phyloP scores from a whole-genome alignment of 352 stramenopile genomes.

The Phytophthora cryptogea region DNA sequence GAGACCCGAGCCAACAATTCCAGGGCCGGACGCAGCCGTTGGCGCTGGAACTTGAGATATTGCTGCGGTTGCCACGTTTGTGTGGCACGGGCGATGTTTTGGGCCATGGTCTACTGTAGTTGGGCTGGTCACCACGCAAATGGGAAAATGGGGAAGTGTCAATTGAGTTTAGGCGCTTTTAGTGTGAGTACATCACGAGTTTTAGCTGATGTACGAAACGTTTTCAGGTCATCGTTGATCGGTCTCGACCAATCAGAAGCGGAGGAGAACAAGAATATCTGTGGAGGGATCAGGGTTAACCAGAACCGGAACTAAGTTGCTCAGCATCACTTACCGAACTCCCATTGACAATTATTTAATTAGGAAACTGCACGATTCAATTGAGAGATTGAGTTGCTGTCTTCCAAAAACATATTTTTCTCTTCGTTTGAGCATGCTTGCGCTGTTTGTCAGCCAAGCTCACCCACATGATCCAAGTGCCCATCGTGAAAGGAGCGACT shows the following conservation, averaged over 20 bases:
- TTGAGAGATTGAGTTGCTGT: no score
- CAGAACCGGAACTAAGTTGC: no score
- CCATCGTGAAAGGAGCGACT: no score
- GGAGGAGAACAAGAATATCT: no score
- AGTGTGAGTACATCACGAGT: constrained; percentile 4
- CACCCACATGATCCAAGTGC: no score
- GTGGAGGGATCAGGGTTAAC: no score
- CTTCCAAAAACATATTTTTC: no score
- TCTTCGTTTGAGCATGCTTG: no score
- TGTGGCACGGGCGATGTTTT: constrained; percentile 26
- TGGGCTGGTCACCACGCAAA: background rate
- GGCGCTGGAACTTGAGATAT: constrained; percentile 68
- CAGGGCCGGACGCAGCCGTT: constrained; percentile 63
- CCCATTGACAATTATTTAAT: no score
- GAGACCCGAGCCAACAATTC: constrained; percentile 61
- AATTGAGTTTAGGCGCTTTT: background rate
- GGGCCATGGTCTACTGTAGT: constrained; percentile 8
- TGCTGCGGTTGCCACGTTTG: constrained; percentile 61
- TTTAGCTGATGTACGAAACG: background rate
- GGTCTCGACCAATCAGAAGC: background rate
- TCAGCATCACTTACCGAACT: no score
- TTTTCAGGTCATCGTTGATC: background rate
- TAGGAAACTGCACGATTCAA: no score
- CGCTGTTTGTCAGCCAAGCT: no score
- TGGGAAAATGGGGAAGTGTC: background rate